A percentile compares a stretch with the other conserved stretches of the same genome.
phyloP scores from a whole-genome alignment of 768 basidiomycete genomes.

The Pisolithus orientalis region DNA sequence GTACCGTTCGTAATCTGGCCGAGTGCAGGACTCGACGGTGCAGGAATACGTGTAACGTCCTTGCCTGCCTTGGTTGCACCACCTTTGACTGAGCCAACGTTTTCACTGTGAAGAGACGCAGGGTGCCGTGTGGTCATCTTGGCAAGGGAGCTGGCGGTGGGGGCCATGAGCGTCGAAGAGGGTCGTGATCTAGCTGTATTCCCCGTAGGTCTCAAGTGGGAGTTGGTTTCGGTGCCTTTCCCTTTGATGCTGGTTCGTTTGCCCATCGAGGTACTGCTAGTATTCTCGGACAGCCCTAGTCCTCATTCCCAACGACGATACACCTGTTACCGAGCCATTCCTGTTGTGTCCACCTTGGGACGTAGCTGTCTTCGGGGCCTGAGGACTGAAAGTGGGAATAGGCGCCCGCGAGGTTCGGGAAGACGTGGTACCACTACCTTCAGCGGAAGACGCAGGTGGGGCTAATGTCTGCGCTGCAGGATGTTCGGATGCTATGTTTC shows the following conservation, averaged over 20 bases:
- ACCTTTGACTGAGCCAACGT: constrained; percentile 7
- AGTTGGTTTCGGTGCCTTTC: constrained; percentile 1
- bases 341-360: constrained; percentile 10
- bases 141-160: constrained; percentile 73
- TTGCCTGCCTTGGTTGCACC: constrained; percentile 7
- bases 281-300: constrained; percentile 18
- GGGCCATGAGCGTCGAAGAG: constrained; percentile 56
- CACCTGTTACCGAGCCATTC: constrained; percentile 15
- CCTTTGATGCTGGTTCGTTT: constrained; percentile 14
- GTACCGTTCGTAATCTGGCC: constrained; percentile 32
- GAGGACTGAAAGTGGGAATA: constrained; percentile 12
- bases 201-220: constrained; percentile 3
- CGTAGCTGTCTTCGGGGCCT: constrained; percentile 9
- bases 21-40: constrained; percentile 15
- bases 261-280: constrained; percentile 23
- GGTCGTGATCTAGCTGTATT: constrained; percentile 21
- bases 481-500: constrained; percentile 7
- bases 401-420: constrained; percentile 16
- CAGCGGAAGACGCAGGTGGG: constrained; percentile 5
- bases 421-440: constrained; percentile 5
- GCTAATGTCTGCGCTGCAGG: constrained; percentile 7
- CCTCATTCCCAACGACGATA: constrained; percentile 36
- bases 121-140: constrained; percentile 31
- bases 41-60: constrained; percentile 5
- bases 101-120: constrained; percentile 11